Evolutionary conservation across 768 basidiomycete genomes (phyloP), one percentile per base, ranked within the genome.

Genomic region (Hebeloma cylindrosporum): DNA sequence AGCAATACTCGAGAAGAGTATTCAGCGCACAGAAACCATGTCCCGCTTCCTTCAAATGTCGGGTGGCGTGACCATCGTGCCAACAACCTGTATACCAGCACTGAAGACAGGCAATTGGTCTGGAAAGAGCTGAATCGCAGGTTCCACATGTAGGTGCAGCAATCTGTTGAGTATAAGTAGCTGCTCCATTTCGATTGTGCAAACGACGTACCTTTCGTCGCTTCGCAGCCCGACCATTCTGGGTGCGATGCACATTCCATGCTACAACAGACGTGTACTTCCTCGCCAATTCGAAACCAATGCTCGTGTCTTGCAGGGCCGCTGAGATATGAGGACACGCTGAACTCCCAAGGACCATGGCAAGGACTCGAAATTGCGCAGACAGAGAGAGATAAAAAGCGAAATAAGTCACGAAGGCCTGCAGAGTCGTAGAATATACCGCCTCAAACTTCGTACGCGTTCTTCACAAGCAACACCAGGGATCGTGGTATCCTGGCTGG

Each of bases 11-110:
- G 13, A 31, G 14, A 13, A 27, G 30, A 18, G 13, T 17, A 29
- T 17, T n/a, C n/a, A 26, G 77, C 85, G 51, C 40, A 88, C 89
- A 82, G 56, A 89, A 85, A 7, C 58, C 55, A 64, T 93, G 89
- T 1, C 72, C 72, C 1, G 70, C 59, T 14, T 77, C 71, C 48
- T 65, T 70, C 22, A 89, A 67, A 61, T 93, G 90, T 3, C 58
- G 62, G 1, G 68, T 55, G 20, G 79, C 66, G 57, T 92, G 89
- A 3, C 70, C 70, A 31, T 68, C 69, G 9, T 61, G 49, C 88
- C 88, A 91, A 51, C 89, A 90, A 5, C 83, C 88, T 7, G 75
- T 69, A 57, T 72, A 85, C 3, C 77, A 56, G 54, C 89, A 92
- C n/a, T 81, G 74, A 5, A 91, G 66, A 52, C 89, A 92, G 3